These are phyloP conservation scores for Aspergillus aculeatus DNA, from an alignment of 2,329 filamentous ascomycete genomes.

Conservation along the genomic window DNA sequence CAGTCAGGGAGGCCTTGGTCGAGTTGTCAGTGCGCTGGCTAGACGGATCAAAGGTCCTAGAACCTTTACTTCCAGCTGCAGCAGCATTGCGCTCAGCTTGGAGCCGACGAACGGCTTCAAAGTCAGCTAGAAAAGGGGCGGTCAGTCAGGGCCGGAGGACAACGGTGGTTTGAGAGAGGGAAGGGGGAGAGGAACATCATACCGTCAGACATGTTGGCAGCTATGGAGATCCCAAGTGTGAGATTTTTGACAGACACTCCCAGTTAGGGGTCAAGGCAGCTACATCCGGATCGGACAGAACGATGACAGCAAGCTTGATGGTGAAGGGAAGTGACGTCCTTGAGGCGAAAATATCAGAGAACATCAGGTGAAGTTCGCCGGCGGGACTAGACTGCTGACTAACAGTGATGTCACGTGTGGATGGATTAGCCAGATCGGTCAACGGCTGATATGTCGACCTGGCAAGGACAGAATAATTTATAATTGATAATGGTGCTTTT, in stretches of 20 bases:
- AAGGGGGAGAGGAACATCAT: slow-evolving; percentile 16
- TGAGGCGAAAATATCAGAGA: slow-evolving; percentile 10
- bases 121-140: slow-evolving; percentile 60
- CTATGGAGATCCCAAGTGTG: slow-evolving; percentile 24
- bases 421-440: not conserved
- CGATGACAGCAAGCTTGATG: slow-evolving; percentile 27
- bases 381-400: slow-evolving; percentile 13
- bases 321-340: slow-evolving; percentile 20
- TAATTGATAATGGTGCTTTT: not conserved
- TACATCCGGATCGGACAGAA: slow-evolving; percentile 39
- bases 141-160: slow-evolving; percentile 23
- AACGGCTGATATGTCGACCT: not conserved
- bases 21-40: slow-evolving; percentile 79
- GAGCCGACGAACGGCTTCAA: slow-evolving; percentile 81
- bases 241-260: slow-evolving; percentile 27
- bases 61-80: slow-evolving; percentile 74
- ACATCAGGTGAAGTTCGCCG: slow-evolving; percentile 15
- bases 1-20: slow-evolving; percentile 87
- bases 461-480: not conserved
- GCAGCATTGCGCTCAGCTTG: slow-evolving; percentile 89
- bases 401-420: not conserved
- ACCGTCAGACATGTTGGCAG: slow-evolving; percentile 47
- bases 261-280: slow-evolving; percentile 27
- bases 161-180: slow-evolving; percentile 8
- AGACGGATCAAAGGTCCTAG: slow-evolving; percentile 73